Evolutionary conservation across 148 eudicot species (phyloP).

Genomic region (Diospyros lotus): DNA sequence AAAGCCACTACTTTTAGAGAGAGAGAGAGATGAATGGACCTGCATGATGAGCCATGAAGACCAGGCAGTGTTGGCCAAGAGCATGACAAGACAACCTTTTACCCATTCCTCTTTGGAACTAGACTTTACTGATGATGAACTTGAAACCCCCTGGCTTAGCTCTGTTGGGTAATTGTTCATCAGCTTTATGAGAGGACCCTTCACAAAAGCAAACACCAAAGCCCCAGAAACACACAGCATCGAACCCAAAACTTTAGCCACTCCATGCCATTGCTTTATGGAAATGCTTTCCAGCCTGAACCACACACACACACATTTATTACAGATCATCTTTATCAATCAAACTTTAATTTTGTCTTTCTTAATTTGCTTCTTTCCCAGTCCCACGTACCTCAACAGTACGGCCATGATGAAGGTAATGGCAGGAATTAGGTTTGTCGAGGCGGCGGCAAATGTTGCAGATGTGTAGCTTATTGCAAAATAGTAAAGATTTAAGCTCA

Average conservation of each 20-base stretch:
- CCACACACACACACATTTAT: not conserved
- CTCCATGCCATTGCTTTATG: slow-evolving; percentile 25
- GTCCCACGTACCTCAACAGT: slow-evolving; percentile 21
- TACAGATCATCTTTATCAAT: not conserved
- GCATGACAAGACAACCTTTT: slow-evolving; percentile 35
- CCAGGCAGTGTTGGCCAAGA: slow-evolving; percentile 26
- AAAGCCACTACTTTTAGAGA: not conserved
- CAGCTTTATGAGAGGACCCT: slow-evolving; percentile 33
- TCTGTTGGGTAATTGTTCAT: not conserved
- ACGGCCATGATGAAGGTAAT: slow-evolving; percentile 32
- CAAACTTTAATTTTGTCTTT: not conserved
- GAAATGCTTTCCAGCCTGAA: slow-evolving; percentile 36
- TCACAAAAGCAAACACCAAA: slow-evolving; percentile 34
- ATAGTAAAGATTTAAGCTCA: slow-evolving; percentile 20
- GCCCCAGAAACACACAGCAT: slow-evolving; percentile 34
- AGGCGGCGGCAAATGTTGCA: slow-evolving; percentile 31
- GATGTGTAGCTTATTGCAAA: slow-evolving; percentile 22
- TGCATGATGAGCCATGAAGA: slow-evolving; percentile 39
- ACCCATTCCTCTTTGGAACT: slow-evolving; percentile 26
- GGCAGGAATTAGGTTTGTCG: slow-evolving; percentile 27
- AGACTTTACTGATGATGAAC: not conserved
- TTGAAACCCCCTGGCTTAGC: not conserved
- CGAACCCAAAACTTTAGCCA: slow-evolving; percentile 34
- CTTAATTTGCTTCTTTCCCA: not conserved
- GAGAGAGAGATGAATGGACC: slow-evolving; percentile 13